Percentiles rank a stretch among this genome's conserved stretches.
phyloP scores from a whole-genome alignment of 208 protist species.

The Zelonia costaricensis region DNA sequence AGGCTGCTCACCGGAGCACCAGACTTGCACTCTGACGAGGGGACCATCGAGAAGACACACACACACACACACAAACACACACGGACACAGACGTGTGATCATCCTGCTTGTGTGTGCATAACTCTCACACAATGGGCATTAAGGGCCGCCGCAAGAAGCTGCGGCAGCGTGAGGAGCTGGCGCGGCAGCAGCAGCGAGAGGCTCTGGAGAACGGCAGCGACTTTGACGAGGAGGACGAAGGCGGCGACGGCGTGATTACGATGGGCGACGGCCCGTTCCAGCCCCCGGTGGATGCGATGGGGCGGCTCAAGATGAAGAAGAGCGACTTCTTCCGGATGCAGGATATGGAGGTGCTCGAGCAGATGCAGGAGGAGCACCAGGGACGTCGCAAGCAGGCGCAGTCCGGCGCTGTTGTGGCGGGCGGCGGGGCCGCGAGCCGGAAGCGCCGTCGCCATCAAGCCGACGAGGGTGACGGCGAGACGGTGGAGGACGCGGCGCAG shows the following conservation, averaged over 20 bases:
- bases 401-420: conserved; percentile 10
- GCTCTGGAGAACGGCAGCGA: conserved; percentile 2
- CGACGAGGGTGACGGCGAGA: conserved; percentile 3
- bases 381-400: conserved; percentile 36
- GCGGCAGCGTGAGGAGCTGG: conserved; percentile 53
- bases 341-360: conserved; percentile 80
- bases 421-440: conserved; percentile 2
- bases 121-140: too few species aligned
- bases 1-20: too few species aligned
- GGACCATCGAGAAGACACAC: too few species aligned
- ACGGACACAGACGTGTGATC: too few species aligned
- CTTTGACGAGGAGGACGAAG: conserved; percentile 5
- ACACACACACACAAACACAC: too few species aligned
- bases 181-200: conserved; percentile 17
- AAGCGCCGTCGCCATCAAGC: conserved; percentile 25
- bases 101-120: too few species aligned
- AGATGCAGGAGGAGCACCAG: conserved; percentile 74
- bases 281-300: conserved; percentile 48
- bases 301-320: conserved; percentile 75
- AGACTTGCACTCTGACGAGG: too few species aligned
- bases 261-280: conserved; percentile 53
- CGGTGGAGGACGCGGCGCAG: conserved; percentile 25
- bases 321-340: conserved; percentile 84
- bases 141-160: conserved; percentile 78
- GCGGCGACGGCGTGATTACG: conserved; percentile 1